Conservation (phyloP, 1,284 basidiomycete genomes). For the Boletus sp. region DNA sequence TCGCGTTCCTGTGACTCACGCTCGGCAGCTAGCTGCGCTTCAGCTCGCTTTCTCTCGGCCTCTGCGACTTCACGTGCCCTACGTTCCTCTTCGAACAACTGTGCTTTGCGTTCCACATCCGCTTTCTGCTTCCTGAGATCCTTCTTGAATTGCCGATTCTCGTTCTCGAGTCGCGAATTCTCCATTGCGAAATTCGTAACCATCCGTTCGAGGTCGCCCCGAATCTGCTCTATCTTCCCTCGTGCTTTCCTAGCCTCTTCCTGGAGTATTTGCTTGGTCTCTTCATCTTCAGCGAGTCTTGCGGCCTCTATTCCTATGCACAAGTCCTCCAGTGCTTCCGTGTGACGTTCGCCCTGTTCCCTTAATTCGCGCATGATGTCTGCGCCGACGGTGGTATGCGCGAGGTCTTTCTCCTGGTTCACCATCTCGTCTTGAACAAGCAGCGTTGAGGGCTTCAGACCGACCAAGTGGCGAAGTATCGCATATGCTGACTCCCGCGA, state of each 20-base stretch:
- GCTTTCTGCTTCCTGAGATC: slow-evolving; percentile 19
- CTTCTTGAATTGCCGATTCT: slow-evolving; percentile 23
- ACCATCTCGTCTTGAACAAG: slow-evolving; percentile 40
- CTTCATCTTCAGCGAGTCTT: slow-evolving; percentile 33
- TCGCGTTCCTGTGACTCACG: slow-evolving; percentile 13
- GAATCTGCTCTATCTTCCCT: slow-evolving; percentile 25
- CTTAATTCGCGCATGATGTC: slow-evolving; percentile 34
- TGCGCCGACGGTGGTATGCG: slow-evolving; percentile 37
- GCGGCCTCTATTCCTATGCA: slow-evolving; percentile 36
- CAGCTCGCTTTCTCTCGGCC: slow-evolving; percentile 12
- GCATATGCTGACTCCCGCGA: slow-evolving; percentile 29
- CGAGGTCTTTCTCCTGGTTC: slow-evolving; percentile 35
- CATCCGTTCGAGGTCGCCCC: slow-evolving; percentile 29
- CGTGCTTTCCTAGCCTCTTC: slow-evolving; percentile 31
- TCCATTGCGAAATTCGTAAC: slow-evolving; percentile 29
- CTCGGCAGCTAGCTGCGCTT: slow-evolving; percentile 20
- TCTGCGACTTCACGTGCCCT: slow-evolving; percentile 23
- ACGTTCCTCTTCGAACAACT: slow-evolving; percentile 20
- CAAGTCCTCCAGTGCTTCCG: slow-evolving; percentile 32
- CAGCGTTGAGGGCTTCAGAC: slow-evolving; percentile 29
- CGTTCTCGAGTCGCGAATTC: slow-evolving; percentile 28
- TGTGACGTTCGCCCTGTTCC: slow-evolving; percentile 32
- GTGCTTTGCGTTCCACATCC: slow-evolving; percentile 16
- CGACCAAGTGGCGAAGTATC: slow-evolving; percentile 32
- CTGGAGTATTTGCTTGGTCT: slow-evolving; percentile 34